Percentiles rank a stretch among this genome's conserved stretches.
Evolutionary conservation across 1,284 basidiomycete genomes (phyloP).

Genomic region (Cystobasidium pallidum): DNA sequence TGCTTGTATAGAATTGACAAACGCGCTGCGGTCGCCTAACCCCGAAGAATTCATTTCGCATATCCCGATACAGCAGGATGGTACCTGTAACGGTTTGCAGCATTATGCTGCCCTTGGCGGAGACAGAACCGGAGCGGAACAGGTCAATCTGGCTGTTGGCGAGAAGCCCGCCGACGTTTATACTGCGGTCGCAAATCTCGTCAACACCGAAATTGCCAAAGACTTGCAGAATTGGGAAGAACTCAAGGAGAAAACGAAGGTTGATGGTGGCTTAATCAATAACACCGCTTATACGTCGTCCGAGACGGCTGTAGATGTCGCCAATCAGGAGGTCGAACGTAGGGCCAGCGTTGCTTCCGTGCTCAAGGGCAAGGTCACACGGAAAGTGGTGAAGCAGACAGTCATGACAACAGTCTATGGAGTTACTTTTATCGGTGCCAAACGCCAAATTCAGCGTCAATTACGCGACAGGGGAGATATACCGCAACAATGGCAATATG

Average conservation of each 20-base stretch:
- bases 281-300: constrained; percentile 44
- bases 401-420: constrained; percentile 99
- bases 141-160: constrained; percentile 87
- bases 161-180: constrained; percentile 95
- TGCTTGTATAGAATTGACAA: constrained; percentile 81
- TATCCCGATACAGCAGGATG: constrained; percentile 97
- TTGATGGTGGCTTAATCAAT: constrained; percentile 53
- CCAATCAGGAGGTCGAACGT: constrained; percentile 55
- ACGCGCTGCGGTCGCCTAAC: constrained; percentile 74
- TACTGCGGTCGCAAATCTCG: constrained; percentile 85
- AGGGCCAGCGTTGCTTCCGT: constrained; percentile 64
- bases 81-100: constrained; percentile 97
- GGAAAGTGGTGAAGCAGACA: constrained; percentile 99
- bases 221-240: constrained; percentile 55
- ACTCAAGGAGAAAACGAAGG: constrained; percentile 61
- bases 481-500: constrained; percentile 72
- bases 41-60: constrained; percentile 72
- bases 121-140: constrained; percentile 82
- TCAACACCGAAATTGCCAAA: constrained; percentile 60
- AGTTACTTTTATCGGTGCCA: constrained; percentile 92
- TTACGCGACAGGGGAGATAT: constrained; percentile 77
- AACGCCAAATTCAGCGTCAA: constrained; percentile 92
- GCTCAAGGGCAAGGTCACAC: constrained; percentile 76
- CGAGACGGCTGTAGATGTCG: background rate
- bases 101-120: constrained; percentile 98